Evolutionary conservation across 495 filamentous ascomycete genomes (phyloP).

Genomic region (Durotheca rogersii): DNA sequence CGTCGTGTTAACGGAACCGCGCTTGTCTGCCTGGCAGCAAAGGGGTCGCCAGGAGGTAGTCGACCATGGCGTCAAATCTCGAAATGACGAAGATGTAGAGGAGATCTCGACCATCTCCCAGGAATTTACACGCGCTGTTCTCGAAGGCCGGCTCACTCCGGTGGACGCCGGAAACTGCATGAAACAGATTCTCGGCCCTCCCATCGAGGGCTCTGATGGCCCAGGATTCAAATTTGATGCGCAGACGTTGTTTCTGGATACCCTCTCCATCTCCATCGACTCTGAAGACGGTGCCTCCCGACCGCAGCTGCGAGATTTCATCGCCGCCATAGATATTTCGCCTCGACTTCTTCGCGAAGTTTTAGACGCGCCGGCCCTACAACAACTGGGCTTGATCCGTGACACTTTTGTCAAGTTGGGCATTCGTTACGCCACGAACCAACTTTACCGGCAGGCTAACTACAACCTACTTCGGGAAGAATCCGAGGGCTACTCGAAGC

Average conservation of each 20-base stretch:
- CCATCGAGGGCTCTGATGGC: constrained; percentile 46
- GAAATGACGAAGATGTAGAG: constrained; percentile 63
- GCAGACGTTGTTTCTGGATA: constrained; percentile 76
- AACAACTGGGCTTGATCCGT: constrained; percentile 75
- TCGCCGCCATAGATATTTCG: constrained; percentile 70
- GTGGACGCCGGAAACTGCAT: constrained; percentile 69
- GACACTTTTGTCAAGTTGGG: constrained; percentile 78
- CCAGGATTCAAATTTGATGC: constrained; percentile 55
- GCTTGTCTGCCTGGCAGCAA: constrained; percentile 47
- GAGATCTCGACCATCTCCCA: constrained; percentile 74
- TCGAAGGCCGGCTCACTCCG: constrained; percentile 66
- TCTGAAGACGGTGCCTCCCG: constrained; percentile 54
- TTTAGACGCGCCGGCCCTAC: constrained; percentile 75
- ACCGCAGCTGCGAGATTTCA: constrained; percentile 53
- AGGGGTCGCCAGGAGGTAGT: constrained; percentile 54
- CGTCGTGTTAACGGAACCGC: constrained; percentile 49
- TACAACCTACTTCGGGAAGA: constrained; percentile 96
- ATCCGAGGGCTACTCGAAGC: constrained; percentile 88
- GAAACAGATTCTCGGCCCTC: constrained; percentile 68
- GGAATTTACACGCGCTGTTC: constrained; percentile 72
- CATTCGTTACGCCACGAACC: constrained; percentile 84
- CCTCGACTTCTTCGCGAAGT: constrained; percentile 72
- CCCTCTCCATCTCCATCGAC: constrained; percentile 71
- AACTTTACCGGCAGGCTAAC: constrained; percentile 92
- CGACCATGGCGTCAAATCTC: constrained; percentile 54